These are phyloP conservation scores for Talaromyces sp. DNA, from an alignment of 2,329 filamentous ascomycete genomes.

Conservation along the genomic window DNA sequence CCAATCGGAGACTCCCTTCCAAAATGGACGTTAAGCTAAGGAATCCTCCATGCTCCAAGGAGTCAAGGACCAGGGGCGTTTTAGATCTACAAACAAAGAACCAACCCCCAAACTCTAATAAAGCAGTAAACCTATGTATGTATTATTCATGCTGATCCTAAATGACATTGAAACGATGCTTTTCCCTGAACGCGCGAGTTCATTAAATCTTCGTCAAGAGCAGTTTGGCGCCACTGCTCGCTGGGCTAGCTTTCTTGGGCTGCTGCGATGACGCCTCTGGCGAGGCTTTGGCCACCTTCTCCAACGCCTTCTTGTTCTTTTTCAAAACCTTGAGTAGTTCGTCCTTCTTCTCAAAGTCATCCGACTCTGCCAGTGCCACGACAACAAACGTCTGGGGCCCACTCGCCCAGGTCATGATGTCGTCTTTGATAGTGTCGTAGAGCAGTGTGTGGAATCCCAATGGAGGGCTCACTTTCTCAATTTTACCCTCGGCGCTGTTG, in stretches of 20 bases:
- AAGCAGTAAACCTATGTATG: not conserved
- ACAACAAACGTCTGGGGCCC: constrained; percentile 83
- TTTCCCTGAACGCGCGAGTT: not conserved
- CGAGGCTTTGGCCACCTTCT: constrained; percentile 53
- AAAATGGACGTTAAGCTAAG: not conserved
- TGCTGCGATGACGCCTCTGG: constrained; percentile 48
- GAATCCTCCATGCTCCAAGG: not conserved
- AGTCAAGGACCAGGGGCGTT: too few species aligned
- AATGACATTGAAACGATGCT: not conserved
- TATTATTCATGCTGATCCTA: constrained; percentile 1
- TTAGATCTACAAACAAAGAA: not conserved
- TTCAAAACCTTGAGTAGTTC: constrained; percentile 67
- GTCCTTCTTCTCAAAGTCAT: constrained; percentile 62
- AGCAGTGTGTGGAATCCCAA: constrained; percentile 76
- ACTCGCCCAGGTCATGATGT: constrained; percentile 78
- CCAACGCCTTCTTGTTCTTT: constrained; percentile 66
- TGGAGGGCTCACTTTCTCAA: constrained; percentile 68
- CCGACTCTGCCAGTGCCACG: constrained; percentile 71
- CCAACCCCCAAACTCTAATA: not conserved
- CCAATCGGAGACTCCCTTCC: not conserved
- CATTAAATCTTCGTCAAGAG: constrained; percentile 33
- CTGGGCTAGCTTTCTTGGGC: constrained; percentile 32
- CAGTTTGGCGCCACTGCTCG: constrained; percentile 44
- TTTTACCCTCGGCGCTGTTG: constrained; percentile 66
- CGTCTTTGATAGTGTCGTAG: constrained; percentile 73